phyloP scores from a whole-genome alignment of 1,139 yeast species.

The Hyphopichia pseudoburtonii region DNA sequence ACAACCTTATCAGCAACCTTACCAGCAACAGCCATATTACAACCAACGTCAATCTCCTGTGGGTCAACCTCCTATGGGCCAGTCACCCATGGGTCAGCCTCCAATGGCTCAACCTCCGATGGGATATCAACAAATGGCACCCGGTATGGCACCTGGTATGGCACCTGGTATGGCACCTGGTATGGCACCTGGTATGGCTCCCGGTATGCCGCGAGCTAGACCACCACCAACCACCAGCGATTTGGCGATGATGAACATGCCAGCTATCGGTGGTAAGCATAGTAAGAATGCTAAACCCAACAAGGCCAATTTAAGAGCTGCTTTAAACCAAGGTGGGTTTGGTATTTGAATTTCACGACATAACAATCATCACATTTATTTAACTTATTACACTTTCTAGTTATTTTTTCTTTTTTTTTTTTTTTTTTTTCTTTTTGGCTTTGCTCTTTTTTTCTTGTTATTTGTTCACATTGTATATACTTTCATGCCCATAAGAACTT shows the following conservation, averaged over 20 bases:
- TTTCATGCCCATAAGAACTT: too few relatives aligned
- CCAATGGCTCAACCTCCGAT: slow-evolving; percentile 2
- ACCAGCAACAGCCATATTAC: too few relatives aligned
- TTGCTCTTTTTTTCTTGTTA: too few relatives aligned
- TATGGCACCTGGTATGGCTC: slow-evolving; percentile 5
- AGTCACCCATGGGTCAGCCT: neutral
- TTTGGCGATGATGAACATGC: slow-evolving; percentile 38
- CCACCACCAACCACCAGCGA: slow-evolving; percentile 24
- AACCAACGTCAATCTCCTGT: neutral
- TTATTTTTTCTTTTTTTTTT: neutral
- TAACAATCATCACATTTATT: too few relatives aligned
- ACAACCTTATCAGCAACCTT: too few relatives aligned
- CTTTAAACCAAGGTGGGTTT: slow-evolving; percentile 40
- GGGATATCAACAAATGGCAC: neutral
- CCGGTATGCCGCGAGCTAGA: slow-evolving; percentile 5
- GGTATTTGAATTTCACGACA: too few relatives aligned
- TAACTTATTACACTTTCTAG: too few relatives aligned
- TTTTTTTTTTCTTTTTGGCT: neutral
- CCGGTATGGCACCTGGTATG: slow-evolving; percentile 2
- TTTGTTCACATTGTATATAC: too few relatives aligned
- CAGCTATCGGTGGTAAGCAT: slow-evolving; percentile 28
- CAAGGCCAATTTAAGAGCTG: slow-evolving; percentile 43
- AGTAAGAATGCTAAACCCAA: slow-evolving; percentile 36
- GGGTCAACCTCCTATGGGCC: neutral
- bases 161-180: slow-evolving; percentile 4